Percentiles rank a stretch among this genome's conserved stretches.
Evolutionary conservation across 129 eudicot genomes (phyloP).

Genomic region (Flaveria brownii): DNA sequence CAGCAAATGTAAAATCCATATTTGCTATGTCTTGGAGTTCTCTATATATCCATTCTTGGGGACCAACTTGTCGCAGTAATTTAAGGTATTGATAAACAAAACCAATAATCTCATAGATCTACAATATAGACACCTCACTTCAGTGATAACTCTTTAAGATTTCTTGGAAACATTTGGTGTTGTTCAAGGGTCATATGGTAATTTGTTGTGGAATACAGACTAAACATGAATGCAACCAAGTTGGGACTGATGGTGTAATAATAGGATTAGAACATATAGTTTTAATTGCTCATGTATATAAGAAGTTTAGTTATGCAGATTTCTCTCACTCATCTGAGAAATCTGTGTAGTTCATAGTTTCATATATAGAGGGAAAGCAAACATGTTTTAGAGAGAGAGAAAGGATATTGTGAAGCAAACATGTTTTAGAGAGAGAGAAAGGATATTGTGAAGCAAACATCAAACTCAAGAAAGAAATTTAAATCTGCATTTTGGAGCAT

Average conservation of each 20-base stretch:
- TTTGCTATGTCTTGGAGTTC: constrained; percentile 94
- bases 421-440: background rate
- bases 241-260: background rate
- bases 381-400: background rate
- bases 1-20: constrained; percentile 89
- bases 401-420: background rate
- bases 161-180: background rate
- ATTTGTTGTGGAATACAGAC: constrained; percentile 3
- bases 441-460: constrained; percentile 5
- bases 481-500: background rate
- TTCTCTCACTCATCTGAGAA: background rate
- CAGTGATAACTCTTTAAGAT: constrained; percentile 6
- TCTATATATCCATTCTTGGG: constrained; percentile 91
- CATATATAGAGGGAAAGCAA: background rate
- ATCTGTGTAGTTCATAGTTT: background rate
- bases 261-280: background rate
- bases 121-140: constrained; percentile 31
- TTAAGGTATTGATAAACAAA: constrained; percentile 87
- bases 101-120: constrained; percentile 84
- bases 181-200: background rate
- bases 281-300: background rate
- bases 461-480: background rate
- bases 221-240: constrained; percentile 1
- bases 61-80: constrained; percentile 68
- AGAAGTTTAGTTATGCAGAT: background rate